Conservation (phyloP, 495 filamentous ascomycete species). For the Xylaria bambusicola region DNA sequence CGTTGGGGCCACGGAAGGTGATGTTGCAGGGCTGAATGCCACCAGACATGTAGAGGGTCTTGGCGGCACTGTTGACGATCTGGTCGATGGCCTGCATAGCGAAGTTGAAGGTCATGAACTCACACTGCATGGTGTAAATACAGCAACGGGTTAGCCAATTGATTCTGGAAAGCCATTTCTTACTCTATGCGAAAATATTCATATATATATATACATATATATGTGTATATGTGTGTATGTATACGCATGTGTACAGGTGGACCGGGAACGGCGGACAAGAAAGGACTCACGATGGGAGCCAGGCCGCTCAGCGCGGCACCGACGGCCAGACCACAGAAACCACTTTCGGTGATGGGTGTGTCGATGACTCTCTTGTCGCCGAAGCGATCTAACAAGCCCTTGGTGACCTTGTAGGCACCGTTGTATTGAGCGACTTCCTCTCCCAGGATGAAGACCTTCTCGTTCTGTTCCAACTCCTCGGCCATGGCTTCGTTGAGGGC, state of each 20-base stretch:
- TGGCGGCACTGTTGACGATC: constrained; percentile 98
- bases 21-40: constrained; percentile 99
- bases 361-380: constrained; percentile 97
- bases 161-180: background rate
- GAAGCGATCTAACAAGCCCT: constrained; percentile 94
- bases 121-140: constrained; percentile 61
- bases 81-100: constrained; percentile 99
- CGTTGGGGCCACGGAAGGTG: constrained; percentile 98
- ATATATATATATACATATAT: background rate
- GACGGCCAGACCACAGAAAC: constrained; percentile 89
- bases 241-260: background rate
- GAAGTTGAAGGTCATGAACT: constrained; percentile 99
- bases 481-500: constrained; percentile 96
- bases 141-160: constrained; percentile 17
- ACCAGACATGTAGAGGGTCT: constrained; percentile 99
- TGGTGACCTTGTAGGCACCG: constrained; percentile 99
- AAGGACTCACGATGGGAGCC: constrained; percentile 79
- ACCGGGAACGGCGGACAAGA: background rate
- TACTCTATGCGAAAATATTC: background rate
- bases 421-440: constrained; percentile 99
- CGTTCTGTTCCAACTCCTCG: constrained; percentile 92
- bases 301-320: constrained; percentile 93
- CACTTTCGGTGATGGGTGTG: constrained; percentile 95
- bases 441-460: constrained; percentile 91
- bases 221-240: background rate